A percentile compares a stretch with the other conserved stretches of the same genome.
phyloP scores from a whole-genome alignment of 805 yeast genomes.

The Candida sonorensis region DNA sequence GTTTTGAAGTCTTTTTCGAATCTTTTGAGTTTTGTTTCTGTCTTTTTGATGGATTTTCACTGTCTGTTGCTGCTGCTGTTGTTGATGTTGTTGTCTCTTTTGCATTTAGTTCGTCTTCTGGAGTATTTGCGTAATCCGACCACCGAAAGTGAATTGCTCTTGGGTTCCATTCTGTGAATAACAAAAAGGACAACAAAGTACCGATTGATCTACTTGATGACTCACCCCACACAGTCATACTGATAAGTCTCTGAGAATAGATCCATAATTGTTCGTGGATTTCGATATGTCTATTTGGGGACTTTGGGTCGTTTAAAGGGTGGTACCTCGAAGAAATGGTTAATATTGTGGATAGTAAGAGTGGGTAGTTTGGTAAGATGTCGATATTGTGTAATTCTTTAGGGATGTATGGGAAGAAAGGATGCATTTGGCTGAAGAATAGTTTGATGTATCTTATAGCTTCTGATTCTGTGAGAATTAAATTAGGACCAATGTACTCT shows the following conservation, averaged over 20 bases:
- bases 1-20: too few relatives aligned
- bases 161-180: slow-evolving; percentile 94
- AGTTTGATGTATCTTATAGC: slow-evolving; percentile 50
- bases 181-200: slow-evolving; percentile 73
- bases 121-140: slow-evolving; percentile 72
- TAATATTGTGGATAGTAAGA: slow-evolving; percentile 70
- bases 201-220: slow-evolving; percentile 84
- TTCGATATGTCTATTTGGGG: slow-evolving; percentile 36
- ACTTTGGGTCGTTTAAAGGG: slow-evolving; percentile 26
- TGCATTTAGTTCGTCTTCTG: slow-evolving; percentile 33
- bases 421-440: slow-evolving; percentile 77
- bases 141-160: slow-evolving; percentile 87
- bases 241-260: slow-evolving; percentile 71
- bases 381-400: slow-evolving; percentile 59
- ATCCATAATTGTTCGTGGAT: slow-evolving; percentile 81
- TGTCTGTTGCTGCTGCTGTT: too few relatives aligned
- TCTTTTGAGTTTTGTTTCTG: too few relatives aligned
- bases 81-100: neutral
- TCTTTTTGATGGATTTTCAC: too few relatives aligned
- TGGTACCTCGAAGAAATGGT: slow-evolving; percentile 80
- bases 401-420: slow-evolving; percentile 86
- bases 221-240: slow-evolving; percentile 91
- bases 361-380: slow-evolving; percentile 69
- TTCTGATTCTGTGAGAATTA: slow-evolving; percentile 52
- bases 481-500: slow-evolving; percentile 53